Evolutionary conservation across 1,139 yeast genomes (phyloP), one percentile per base, ranked within the genome.

Genomic region (Yamadazyma spencermartinsiae): DNA sequence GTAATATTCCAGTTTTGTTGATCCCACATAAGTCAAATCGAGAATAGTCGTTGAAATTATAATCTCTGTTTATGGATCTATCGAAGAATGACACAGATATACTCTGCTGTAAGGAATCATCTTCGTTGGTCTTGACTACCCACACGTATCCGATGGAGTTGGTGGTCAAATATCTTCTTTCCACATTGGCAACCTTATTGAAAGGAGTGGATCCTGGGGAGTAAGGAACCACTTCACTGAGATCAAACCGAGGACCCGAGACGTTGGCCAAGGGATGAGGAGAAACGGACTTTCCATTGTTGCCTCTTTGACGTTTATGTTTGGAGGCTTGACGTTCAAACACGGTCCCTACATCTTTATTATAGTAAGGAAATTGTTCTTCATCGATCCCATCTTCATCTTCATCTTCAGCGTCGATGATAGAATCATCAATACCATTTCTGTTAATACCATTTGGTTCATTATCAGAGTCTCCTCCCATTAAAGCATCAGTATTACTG

Each of bases 141-240:
- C 96, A 86, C 0, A 82, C 83, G 55, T 86, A 86, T 0, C 98
- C 98, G 28, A 82, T 65, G 6, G 85, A 71, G 51, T 87, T 88
- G 76, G 92, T 86, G 24, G 88, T 80, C 38, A 92, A 64, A 54
- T 89, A 90, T 41, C 96, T 72, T 59, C 95, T 77, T 41, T 62
- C 65, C 1, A 64, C 46, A 34, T 45, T 41, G 10, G 47, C 47
- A 11, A 45, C 44, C 32, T 45, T 49, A 27, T 63, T 67, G 81
- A 94, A 92, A 0, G 96, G 96, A 0, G 98, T 89, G 3, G 86
- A 78, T 1, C 98, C 98, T 1, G 89, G 87, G 4, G 82, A 82
- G 49, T 77, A 78, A 1, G 85, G 79, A 23, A 33, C 42, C 4
- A 50, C 31, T 2, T 47, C 43, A 15, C 34, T 34, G 20, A 28